Conservation (phyloP, 495 filamentous ascomycete species). For the Hypoxylon lenormandii region DNA sequence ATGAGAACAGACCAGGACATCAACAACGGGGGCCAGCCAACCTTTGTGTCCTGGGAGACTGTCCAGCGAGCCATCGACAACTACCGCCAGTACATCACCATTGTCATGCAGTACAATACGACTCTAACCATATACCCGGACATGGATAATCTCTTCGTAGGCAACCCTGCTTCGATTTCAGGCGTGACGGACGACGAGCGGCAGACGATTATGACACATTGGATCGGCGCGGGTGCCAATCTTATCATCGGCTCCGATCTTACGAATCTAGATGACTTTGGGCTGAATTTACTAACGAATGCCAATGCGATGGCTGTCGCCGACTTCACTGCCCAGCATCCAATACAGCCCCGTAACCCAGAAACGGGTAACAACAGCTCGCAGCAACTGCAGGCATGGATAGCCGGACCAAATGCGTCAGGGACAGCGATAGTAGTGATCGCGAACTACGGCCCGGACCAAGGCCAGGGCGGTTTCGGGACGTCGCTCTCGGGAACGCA, state of each 20-base stretch:
- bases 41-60: slow-evolving; percentile 45
- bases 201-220: slow-evolving; percentile 50
- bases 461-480: slow-evolving; percentile 43
- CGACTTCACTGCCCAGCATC: slow-evolving; percentile 38
- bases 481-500: slow-evolving; percentile 36
- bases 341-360: slow-evolving; percentile 52
- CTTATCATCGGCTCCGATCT: slow-evolving; percentile 50
- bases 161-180: slow-evolving; percentile 43
- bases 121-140: slow-evolving; percentile 49
- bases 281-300: slow-evolving; percentile 39
- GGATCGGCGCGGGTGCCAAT: slow-evolving; percentile 51
- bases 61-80: slow-evolving; percentile 52
- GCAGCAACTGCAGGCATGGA: slow-evolving; percentile 52
- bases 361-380: slow-evolving; percentile 41
- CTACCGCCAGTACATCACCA: slow-evolving; percentile 50
- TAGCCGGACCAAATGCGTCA: slow-evolving; percentile 44
- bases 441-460: slow-evolving; percentile 49
- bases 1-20: slow-evolving; percentile 51
- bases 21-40: slow-evolving; percentile 43
- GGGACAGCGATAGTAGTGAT: slow-evolving; percentile 45
- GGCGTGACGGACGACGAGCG: slow-evolving; percentile 48
- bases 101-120: slow-evolving; percentile 32
- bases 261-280: slow-evolving; percentile 43
- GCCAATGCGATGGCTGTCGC: slow-evolving; percentile 35
- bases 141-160: slow-evolving; percentile 50